These are phyloP conservation scores for Chrysoporthe austroafricana DNA, from an alignment of 2,329 filamentous ascomycete genomes.

Conservation along the genomic window DNA sequence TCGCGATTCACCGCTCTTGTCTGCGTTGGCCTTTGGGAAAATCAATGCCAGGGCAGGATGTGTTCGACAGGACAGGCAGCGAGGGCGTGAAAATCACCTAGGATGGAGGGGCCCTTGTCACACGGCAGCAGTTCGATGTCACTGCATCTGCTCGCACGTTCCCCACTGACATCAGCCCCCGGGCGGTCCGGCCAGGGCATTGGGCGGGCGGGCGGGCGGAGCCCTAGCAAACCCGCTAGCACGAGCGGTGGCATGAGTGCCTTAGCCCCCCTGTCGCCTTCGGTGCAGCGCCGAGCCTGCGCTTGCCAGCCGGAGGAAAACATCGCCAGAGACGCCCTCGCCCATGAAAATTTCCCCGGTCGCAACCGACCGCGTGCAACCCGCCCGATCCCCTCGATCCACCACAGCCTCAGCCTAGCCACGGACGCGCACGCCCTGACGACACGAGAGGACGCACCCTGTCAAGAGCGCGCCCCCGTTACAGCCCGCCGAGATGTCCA, in stretches of 20 bases:
- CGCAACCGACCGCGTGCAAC: neutral
- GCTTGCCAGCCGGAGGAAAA: neutral
- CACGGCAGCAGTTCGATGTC: neutral
- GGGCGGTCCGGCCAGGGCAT: constrained; percentile 18
- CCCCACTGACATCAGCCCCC: constrained; percentile 27
- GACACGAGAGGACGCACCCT: constrained; percentile 8
- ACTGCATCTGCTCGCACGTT: constrained; percentile 5
- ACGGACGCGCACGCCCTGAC: neutral
- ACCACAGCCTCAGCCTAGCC: neutral
- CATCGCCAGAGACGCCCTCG: neutral
- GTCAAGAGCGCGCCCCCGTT: neutral
- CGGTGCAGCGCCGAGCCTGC: neutral
- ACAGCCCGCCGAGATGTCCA: constrained; percentile 52
- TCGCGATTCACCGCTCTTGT: constrained; percentile 14
- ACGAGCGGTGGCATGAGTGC: neutral
- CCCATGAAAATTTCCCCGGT: neutral
- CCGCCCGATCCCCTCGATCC: neutral
- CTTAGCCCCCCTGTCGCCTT: neutral
- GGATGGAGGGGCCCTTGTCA: constrained; percentile 23
- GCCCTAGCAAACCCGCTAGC: constrained; percentile 1
- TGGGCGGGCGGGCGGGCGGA: constrained; percentile 2
- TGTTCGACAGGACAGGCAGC: neutral
- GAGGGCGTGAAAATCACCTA: constrained; percentile 22
- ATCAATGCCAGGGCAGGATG: neutral
- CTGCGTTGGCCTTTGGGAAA: neutral